These are phyloP conservation scores for Eutrema japonicum DNA, from an alignment of 345 rosid genomes.

Conservation along the genomic window DNA sequence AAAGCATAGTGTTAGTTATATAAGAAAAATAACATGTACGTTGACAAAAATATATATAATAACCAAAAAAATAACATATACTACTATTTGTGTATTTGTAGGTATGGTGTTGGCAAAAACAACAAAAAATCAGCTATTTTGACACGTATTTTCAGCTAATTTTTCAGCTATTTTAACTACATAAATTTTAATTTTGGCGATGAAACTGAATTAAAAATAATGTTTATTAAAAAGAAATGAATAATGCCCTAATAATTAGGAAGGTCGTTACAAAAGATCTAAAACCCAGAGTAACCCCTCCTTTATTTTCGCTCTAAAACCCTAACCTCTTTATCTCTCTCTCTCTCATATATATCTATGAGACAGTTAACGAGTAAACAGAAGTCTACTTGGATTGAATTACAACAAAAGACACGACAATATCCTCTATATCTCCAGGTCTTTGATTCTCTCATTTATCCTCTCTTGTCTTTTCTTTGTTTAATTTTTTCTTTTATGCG, in stretches of 20 bases:
- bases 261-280: conserved; percentile 32
- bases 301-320: conserved; percentile 34
- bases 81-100: neutral
- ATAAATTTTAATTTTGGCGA: neutral
- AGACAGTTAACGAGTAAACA: conserved; percentile 38
- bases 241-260: conserved; percentile 33
- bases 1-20: neutral
- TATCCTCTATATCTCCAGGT: conserved; percentile 36
- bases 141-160: neutral
- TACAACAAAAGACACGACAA: conserved; percentile 34
- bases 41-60: neutral
- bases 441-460: conserved; percentile 33
- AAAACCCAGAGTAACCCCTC: conserved; percentile 38
- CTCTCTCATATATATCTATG: conserved; percentile 24
- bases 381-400: conserved; percentile 34
- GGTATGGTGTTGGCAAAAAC: neutral
- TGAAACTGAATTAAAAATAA: neutral
- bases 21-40: neutral
- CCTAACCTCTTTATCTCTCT: conserved; percentile 27
- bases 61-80: too few relatives aligned
- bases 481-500: conserved; percentile 1
- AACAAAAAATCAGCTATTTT: neutral
- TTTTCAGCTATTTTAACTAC: neutral
- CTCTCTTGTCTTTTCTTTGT: conserved; percentile 33
- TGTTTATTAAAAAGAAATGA: neutral